Conservation (phyloP, 1,284 basidiomycete species). For the Pulveroboletus sp. region DNA sequence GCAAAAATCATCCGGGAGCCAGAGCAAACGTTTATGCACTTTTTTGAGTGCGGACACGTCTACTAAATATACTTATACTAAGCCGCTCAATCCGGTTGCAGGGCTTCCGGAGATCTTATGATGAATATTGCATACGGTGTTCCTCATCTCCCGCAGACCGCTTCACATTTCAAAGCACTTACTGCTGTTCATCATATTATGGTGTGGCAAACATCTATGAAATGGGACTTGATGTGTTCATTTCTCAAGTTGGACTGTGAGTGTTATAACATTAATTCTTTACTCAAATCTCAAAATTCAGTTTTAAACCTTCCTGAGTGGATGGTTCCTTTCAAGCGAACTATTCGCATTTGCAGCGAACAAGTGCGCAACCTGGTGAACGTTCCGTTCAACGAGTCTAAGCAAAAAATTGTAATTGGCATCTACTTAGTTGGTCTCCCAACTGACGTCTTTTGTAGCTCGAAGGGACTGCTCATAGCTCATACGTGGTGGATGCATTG, state of each 20-base stretch:
- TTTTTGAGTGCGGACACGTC: constrained; percentile 1
- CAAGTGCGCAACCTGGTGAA: constrained; percentile 12
- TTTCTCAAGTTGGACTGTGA: constrained; percentile 4
- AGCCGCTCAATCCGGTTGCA: background rate
- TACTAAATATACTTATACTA: background rate
- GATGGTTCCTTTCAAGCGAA: constrained; percentile 10
- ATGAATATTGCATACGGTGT: constrained; percentile 9
- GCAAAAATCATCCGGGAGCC: constrained; percentile 6
- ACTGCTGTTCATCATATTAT: constrained; percentile 3
- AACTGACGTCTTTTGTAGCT: background rate
- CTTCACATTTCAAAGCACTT: constrained; percentile 4
- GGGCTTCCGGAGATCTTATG: constrained; percentile 12
- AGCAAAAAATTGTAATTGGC: constrained; percentile 1
- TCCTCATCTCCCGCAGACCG: constrained; percentile 2
- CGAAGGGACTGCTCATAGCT: constrained; percentile 2
- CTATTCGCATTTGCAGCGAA: background rate
- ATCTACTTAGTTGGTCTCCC: background rate
- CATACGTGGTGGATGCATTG: constrained; percentile 5
- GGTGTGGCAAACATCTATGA: constrained; percentile 5
- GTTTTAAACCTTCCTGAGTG: constrained; percentile 3
- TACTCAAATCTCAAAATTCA: background rate
- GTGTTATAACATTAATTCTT: background rate
- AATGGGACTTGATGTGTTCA: constrained; percentile 9
- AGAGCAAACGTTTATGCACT: constrained; percentile 2
- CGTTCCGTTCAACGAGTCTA: constrained; percentile 4